Conservation (phyloP, 2,329 filamentous ascomycete genomes). For the Blastomyces gilchristii region DNA sequence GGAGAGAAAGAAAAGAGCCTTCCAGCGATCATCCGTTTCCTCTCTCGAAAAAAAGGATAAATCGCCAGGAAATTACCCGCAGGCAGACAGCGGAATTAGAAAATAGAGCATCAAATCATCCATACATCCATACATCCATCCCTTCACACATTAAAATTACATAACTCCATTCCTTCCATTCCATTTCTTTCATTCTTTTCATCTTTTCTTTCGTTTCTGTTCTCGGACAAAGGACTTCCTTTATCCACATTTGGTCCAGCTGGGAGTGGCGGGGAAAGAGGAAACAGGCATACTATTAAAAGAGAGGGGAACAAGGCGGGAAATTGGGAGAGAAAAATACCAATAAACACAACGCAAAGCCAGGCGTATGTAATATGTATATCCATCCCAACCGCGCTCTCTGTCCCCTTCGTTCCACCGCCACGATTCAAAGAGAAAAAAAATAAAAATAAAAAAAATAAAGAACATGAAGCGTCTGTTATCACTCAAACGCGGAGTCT, state of each 20-base stretch:
- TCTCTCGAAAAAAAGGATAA: not conserved
- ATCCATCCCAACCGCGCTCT: not conserved
- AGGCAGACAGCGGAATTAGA: not conserved
- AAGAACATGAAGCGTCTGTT: not conserved
- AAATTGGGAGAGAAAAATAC: too few species aligned
- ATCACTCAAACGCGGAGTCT: constrained; percentile 14
- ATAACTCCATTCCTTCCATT: constrained; percentile 16
- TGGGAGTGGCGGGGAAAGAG: too few species aligned
- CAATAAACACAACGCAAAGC: not conserved
- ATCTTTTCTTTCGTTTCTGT: not conserved
- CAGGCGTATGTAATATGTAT: not conserved
- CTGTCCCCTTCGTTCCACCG: not conserved
- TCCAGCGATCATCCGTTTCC: too few species aligned
- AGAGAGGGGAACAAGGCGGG: too few species aligned
- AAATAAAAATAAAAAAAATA: too few species aligned
- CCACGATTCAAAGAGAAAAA: not conserved
- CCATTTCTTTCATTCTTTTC: not conserved
- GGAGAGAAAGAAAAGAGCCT: too few species aligned
- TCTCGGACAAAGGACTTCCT: too few species aligned
- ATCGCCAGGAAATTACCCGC: not conserved
- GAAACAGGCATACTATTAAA: too few species aligned
- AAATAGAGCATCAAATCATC: constrained; percentile 1
- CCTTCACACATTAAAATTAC: constrained; percentile 26
- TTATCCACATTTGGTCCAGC: too few species aligned
- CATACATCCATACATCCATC: not conserved